phyloP scores from a whole-genome alignment of 2,329 filamentous ascomycete species.

The Ceratocystis smalleyi region DNA sequence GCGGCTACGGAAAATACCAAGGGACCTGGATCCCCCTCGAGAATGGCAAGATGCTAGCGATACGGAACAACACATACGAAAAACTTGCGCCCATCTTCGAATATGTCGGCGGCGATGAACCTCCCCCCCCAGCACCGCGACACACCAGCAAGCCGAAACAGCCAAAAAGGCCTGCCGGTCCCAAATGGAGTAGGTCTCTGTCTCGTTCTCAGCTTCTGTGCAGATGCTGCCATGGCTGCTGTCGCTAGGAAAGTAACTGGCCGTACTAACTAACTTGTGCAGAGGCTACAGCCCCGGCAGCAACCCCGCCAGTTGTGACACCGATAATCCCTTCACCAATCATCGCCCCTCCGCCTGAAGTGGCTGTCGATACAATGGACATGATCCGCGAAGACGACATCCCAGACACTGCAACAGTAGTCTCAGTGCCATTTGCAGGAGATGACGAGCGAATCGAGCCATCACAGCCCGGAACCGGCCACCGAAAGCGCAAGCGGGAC shows the following conservation, averaged over 20 bases:
- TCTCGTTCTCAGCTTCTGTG: neutral
- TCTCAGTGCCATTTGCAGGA: slow-evolving; percentile 69
- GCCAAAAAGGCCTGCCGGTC: slow-evolving; percentile 48
- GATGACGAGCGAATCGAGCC: slow-evolving; percentile 65
- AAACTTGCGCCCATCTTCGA: slow-evolving; percentile 80
- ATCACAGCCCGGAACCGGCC: slow-evolving; percentile 24
- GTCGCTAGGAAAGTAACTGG: neutral
- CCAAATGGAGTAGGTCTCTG: slow-evolving; percentile 34
- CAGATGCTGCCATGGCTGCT: neutral
- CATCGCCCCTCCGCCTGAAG: slow-evolving; percentile 13
- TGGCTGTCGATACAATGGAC: slow-evolving; percentile 22
- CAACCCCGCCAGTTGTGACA: slow-evolving; percentile 20
- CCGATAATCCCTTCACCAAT: slow-evolving; percentile 1
- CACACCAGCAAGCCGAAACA: slow-evolving; percentile 78
- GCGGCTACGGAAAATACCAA: slow-evolving; percentile 98
- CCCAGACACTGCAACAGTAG: slow-evolving; percentile 67
- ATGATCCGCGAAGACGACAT: slow-evolving; percentile 52
- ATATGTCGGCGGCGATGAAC: slow-evolving; percentile 67
- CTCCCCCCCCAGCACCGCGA: slow-evolving; percentile 83
- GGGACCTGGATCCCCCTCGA: slow-evolving; percentile 91
- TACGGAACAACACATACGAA: slow-evolving; percentile 73
- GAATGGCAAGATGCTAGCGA: slow-evolving; percentile 64
- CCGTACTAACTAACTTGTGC: neutral
- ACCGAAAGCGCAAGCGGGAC: slow-evolving; percentile 61
- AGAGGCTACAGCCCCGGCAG: slow-evolving; percentile 20